Percentiles rank a stretch among this genome's conserved stretches.
These are phyloP conservation scores for Penicillium cosmopolitanum DNA, from an alignment of 495 filamentous ascomycete genomes.

Conservation along the genomic window DNA sequence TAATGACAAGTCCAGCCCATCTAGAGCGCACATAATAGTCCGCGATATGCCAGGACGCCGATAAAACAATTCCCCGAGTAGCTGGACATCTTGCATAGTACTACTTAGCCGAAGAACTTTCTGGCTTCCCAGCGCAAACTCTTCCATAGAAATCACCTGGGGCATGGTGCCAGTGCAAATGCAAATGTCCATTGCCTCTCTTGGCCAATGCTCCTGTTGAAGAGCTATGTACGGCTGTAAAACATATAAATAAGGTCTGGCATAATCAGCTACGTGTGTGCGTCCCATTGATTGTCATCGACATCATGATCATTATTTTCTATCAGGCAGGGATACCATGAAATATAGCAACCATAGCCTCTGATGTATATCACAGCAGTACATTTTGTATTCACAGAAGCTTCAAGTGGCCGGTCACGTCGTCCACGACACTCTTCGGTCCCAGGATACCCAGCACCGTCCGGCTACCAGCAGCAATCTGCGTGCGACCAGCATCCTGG, in stretches of 20 bases:
- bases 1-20: too few relatives aligned
- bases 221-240: too few relatives aligned
- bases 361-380: background rate
- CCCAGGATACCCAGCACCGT: conserved; percentile 91
- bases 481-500: conserved; percentile 93
- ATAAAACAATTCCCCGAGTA: too few relatives aligned
- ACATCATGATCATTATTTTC: conserved; percentile 34
- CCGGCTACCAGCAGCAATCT: conserved; percentile 89
- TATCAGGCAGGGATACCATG: conserved; percentile 5
- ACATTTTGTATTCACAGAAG: conserved; percentile 59
- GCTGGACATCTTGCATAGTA: too few relatives aligned
- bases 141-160: background rate
- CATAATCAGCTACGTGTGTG: background rate
- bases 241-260: too few relatives aligned
- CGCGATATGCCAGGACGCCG: too few relatives aligned
- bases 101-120: background rate
- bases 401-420: conserved; percentile 87
- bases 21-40: too few relatives aligned
- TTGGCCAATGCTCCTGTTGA: background rate
- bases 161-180: conserved; percentile 1
- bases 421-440: conserved; percentile 83
- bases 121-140: background rate
- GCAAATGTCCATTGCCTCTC: background rate
- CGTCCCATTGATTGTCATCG: conserved; percentile 17
- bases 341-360: background rate